Base-by-base conservation (phyloP, 176 grass and related monocot species). In the Neostapfia colusana region DNA sequence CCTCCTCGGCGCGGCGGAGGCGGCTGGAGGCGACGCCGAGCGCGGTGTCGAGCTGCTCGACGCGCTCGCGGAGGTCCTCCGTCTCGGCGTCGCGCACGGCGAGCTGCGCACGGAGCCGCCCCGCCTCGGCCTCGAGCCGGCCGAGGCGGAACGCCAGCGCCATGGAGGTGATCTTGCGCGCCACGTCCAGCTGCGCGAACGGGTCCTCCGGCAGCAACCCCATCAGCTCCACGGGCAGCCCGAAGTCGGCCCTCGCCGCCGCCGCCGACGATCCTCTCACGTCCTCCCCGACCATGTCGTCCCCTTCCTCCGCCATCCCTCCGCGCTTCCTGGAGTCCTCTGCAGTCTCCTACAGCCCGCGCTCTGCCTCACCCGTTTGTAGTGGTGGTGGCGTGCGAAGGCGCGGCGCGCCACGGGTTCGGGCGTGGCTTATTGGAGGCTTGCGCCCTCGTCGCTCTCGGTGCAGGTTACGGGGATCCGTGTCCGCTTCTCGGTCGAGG, bases 181-280 rank as follows among this genome's bases (percentile, higher is more conserved):
- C 95, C 77, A 95, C 89, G 70, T 97, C 95, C 13, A 97, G 95
- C 82, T 86, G 95, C 74, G 93, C 95, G 75, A 90, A 99, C 49
- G 95, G 91, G 85, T 95, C 95, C 8, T 70, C 71, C 1, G 91
- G 95, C 6, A 99, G 87, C 82, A 90, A 77, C 21, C 81, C 57
- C 60, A 92, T 26, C 65, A 99, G 85, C 77, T 78, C 87, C 55
- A 70, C 87, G 1, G 95, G 83, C 40, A 99, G 71, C 27, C 89
- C 87, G 13, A 99, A 95, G 10, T 82, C 87, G 5, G 31, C 63
- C 12, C 27, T 71, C 25, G 15, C 63, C 74, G 31, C 26, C 68
- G 58, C 65, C 24, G 87, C 50, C 61, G 61, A 12, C 42, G 56
- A 78, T 21, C 43, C 66, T 26, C 42, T 74, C 12, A 31, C 39